A percentile compares a stretch with the other conserved stretches of the same genome.
Evolutionary conservation across 164 flowering plant species (phyloP).

Genomic region (Umbilicus rupestris): DNA sequence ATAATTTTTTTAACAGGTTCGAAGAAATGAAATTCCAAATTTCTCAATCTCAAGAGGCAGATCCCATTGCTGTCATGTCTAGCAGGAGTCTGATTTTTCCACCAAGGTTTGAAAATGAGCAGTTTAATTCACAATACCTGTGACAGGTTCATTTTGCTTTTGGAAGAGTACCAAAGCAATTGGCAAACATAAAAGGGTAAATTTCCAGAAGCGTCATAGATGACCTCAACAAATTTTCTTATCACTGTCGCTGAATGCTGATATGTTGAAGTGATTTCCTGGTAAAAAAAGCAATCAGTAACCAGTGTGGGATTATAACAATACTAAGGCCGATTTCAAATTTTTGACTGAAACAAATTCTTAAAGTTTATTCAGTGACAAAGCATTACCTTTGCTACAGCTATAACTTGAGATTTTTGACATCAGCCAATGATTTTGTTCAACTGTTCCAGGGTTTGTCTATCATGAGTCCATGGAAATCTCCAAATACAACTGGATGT

Average conservation of each 20-base stretch:
- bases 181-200: conserved; percentile 9
- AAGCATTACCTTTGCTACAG: background rate
- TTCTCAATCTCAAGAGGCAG: background rate
- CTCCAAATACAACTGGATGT: conserved; percentile 46
- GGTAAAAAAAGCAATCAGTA: conserved; percentile 18
- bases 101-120: too few species aligned
- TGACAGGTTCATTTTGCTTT: conserved; percentile 13
- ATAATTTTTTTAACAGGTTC: too few species aligned
- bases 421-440: background rate
- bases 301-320: conserved; percentile 16
- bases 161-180: background rate
- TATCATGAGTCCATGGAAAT: conserved; percentile 43
- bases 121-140: background rate
- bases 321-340: conserved; percentile 16
- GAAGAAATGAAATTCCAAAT: too few species aligned
- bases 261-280: background rate
- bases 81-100: too few species aligned
- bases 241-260: background rate
- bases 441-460: conserved; percentile 37
- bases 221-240: background rate
- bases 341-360: conserved; percentile 10
- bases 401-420: background rate
- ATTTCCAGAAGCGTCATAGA: background rate
- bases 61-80: background rate
- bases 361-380: conserved; percentile 13